Evolutionary conservation across 345 rosid genomes (phyloP).

Genomic region (Streptanthus diversifolius): DNA sequence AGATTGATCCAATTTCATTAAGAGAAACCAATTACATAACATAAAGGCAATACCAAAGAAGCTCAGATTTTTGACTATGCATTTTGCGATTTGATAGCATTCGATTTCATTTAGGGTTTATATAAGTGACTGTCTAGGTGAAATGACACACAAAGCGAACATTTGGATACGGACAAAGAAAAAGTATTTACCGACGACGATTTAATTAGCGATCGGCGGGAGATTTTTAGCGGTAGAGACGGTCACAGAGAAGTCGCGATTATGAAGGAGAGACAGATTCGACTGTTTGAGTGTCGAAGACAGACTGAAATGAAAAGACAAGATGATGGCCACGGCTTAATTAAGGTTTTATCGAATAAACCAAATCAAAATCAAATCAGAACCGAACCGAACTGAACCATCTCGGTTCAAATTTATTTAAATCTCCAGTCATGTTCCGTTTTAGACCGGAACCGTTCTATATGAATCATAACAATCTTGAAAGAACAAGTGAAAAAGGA

Average conservation of each 20-base stretch:
- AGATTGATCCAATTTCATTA: not conserved
- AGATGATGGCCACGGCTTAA: slow-evolving; percentile 3
- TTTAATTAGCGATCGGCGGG: not conserved
- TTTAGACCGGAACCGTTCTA: not conserved
- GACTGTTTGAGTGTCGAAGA: not conserved
- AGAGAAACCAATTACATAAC: not conserved
- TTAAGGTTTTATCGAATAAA: slow-evolving; percentile 2
- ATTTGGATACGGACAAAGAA: not conserved
- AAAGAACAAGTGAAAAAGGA: too few relatives aligned
- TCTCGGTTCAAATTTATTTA: slow-evolving; percentile 1
- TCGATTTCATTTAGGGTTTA: slow-evolving; percentile 5
- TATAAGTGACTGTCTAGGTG: not conserved
- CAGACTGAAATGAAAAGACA: not conserved
- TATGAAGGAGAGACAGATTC: slow-evolving; percentile 3
- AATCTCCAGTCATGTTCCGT: not conserved
- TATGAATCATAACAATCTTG: not conserved
- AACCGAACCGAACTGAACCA: not conserved
- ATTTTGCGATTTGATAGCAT: not conserved
- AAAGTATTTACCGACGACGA: not conserved
- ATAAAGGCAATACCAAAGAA: not conserved
- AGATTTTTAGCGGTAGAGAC: not conserved
- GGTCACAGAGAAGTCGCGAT: not conserved
- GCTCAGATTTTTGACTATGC: not conserved
- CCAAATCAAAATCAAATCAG: not conserved
- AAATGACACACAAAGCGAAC: not conserved